A percentile compares a stretch with the other conserved stretches of the same genome.
Evolutionary conservation across 306 rosid genomes (phyloP).

Genomic region (Trifolium subterraneum): DNA sequence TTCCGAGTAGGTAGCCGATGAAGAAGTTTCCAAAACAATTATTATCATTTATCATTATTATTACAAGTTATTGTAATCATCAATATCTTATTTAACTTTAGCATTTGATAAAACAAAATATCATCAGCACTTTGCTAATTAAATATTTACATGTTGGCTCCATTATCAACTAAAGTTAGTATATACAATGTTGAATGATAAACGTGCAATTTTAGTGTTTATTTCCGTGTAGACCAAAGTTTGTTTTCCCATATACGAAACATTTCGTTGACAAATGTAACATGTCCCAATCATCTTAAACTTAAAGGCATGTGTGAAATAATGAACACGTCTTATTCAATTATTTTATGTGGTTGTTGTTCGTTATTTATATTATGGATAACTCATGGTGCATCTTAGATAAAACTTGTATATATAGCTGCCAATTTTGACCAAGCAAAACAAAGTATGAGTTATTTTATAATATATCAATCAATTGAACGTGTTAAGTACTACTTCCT

Average conservation of each 20-base stretch:
- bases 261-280: constrained; percentile 6
- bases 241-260: constrained; percentile 28
- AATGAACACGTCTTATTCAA: background rate
- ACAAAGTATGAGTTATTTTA: background rate
- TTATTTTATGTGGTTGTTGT: background rate
- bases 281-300: background rate
- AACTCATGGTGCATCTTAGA: constrained; percentile 21
- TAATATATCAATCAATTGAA: background rate
- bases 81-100: background rate
- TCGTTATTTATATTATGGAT: background rate
- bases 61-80: background rate
- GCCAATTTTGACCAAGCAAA: constrained; percentile 29
- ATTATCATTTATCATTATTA: too few relatives aligned
- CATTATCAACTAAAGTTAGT: background rate
- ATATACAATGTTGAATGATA: background rate
- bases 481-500: background rate
- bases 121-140: background rate
- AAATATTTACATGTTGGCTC: background rate
- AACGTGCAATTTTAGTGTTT: constrained; percentile 22
- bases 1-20: too few relatives aligned
- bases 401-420: constrained; percentile 1
- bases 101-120: background rate
- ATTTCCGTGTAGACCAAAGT: background rate
- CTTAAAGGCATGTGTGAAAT: constrained; percentile 12
- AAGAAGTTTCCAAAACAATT: too few relatives aligned